Evolutionary conservation across 2,329 filamentous ascomycete species (phyloP), one percentile per base, ranked within the genome.

Genomic region (Teratosphaeria viscida): DNA sequence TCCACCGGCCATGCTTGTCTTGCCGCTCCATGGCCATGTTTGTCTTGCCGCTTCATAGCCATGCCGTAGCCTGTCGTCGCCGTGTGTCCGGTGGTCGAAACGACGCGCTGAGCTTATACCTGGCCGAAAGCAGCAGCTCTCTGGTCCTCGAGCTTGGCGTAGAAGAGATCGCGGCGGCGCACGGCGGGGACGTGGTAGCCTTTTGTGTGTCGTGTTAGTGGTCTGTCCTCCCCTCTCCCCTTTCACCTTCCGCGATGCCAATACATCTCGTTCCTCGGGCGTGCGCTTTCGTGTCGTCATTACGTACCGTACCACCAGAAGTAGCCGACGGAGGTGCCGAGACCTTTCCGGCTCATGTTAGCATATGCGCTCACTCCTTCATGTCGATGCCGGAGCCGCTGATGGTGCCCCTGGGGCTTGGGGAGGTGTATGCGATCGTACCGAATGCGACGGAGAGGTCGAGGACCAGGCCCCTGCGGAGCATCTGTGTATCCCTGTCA

Each of bases 401-500:
- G n/a, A 32, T 19, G 52, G 23, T 16, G 52, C 10, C 11, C 14
- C 26, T 23, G 23, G 11, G 19, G 23, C 58, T 57, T 57, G 54
- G 39, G 43, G 54, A 34, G 49, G 23, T 55, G 27, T 56, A 52
- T 43, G 32, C 53, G 35, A 53, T 79, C 83, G 74, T 78, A 85
- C 85, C 85, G 70, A 85, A 76, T 65, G 83, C 82, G 71, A 85
- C 82, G 70, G 82, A 83, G 69, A 88, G 77, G 75, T 88, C 84
- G 67, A 87, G 78, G 67, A 88, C 84, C 61, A 87, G 77, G 71
- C 79, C 79, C 73, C 82, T 79, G 73, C 83, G 82, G 76, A 87
- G 82, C 81, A 85, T 86, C 84, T 86, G 69, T 54, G 60, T 47
- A 26, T 32, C 54, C 23, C 32, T 52, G 23, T 43, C 43, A 32